Evolutionary conservation across 2,329 filamentous ascomycete species (phyloP).

Genomic region (Claviceps pusilla): DNA sequence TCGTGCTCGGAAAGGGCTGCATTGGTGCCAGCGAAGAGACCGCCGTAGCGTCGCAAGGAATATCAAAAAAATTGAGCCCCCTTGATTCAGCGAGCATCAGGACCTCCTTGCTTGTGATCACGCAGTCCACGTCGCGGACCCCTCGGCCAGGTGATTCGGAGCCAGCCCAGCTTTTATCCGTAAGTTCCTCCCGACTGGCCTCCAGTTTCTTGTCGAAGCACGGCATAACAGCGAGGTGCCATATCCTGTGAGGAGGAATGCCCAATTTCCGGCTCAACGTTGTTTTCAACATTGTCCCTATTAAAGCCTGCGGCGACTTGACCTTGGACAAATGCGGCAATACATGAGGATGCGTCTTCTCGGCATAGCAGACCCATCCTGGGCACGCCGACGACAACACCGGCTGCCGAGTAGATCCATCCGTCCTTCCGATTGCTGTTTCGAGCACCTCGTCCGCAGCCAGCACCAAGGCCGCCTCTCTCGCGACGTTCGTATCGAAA

Average conservation of each 20-base stretch:
- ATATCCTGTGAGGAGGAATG: constrained; percentile 66
- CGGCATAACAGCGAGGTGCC: constrained; percentile 93
- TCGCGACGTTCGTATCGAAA: constrained; percentile 71
- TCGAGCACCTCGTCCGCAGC: constrained; percentile 56
- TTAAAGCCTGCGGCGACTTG: constrained; percentile 87
- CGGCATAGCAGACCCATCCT: constrained; percentile 96
- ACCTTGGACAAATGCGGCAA: constrained; percentile 79
- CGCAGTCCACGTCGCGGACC: constrained; percentile 86
- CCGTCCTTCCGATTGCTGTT: constrained; percentile 9
- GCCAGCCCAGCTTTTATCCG: constrained; percentile 57
- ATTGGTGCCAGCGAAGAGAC: constrained; percentile 25
- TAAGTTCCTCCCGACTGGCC: constrained; percentile 84
- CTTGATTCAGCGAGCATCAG: constrained; percentile 76
- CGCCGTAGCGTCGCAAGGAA: constrained; percentile 25
- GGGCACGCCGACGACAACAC: constrained; percentile 83
- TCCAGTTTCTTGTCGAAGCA: constrained; percentile 99
- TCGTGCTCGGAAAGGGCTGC: constrained; percentile 54
- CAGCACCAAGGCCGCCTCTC: constrained; percentile 70
- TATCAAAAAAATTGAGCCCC: constrained; percentile 56
- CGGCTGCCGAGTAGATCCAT: constrained; percentile 28
- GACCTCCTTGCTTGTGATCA: constrained; percentile 91
- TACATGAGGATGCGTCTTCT: constrained; percentile 92
- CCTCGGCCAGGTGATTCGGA: constrained; percentile 34
- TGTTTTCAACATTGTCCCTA: constrained; percentile 81
- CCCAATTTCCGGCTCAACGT: constrained; percentile 57